These are phyloP conservation scores for Phlebiopsis flavidoalba DNA, from an alignment of 768 basidiomycete genomes.

Conservation along the genomic window DNA sequence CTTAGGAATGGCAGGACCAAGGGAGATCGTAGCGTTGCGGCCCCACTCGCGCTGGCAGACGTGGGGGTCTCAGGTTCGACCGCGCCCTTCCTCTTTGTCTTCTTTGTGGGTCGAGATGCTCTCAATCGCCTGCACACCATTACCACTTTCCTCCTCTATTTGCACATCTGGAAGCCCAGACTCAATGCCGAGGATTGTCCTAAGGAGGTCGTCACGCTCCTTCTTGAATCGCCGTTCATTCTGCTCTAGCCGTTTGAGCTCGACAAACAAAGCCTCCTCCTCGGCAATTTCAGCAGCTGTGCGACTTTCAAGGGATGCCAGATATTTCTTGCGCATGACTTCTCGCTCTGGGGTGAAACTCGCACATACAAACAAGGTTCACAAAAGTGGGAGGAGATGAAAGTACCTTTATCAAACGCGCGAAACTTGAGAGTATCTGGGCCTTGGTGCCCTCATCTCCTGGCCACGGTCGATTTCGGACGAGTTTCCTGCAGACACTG, in stretches of 20 bases:
- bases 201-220: slow-evolving; percentile 83
- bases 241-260: slow-evolving; percentile 93
- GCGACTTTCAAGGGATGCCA: slow-evolving; percentile 82
- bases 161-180: slow-evolving; percentile 75
- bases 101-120: slow-evolving; percentile 37
- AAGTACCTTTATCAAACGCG: slow-evolving; percentile 83
- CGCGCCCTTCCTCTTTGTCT: slow-evolving; percentile 47
- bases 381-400: neutral
- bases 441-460: slow-evolving; percentile 75
- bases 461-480: slow-evolving; percentile 78
- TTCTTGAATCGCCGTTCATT: slow-evolving; percentile 82
- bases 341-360: slow-evolving; percentile 66
- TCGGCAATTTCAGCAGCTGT: slow-evolving; percentile 87
- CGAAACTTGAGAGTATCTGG: slow-evolving; percentile 62
- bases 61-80: slow-evolving; percentile 30
- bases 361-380: neutral
- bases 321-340: slow-evolving; percentile 80
- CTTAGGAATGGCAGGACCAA: slow-evolving; percentile 32
- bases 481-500: slow-evolving; percentile 81
- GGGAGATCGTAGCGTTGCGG: slow-evolving; percentile 26
- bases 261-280: slow-evolving; percentile 91
- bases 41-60: slow-evolving; percentile 23
- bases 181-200: slow-evolving; percentile 80
- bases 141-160: slow-evolving; percentile 56
- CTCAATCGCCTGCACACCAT: slow-evolving; percentile 17